phyloP scores from a whole-genome alignment of 2,329 filamentous ascomycete genomes.

The Phialemoniopsis sp. region DNA sequence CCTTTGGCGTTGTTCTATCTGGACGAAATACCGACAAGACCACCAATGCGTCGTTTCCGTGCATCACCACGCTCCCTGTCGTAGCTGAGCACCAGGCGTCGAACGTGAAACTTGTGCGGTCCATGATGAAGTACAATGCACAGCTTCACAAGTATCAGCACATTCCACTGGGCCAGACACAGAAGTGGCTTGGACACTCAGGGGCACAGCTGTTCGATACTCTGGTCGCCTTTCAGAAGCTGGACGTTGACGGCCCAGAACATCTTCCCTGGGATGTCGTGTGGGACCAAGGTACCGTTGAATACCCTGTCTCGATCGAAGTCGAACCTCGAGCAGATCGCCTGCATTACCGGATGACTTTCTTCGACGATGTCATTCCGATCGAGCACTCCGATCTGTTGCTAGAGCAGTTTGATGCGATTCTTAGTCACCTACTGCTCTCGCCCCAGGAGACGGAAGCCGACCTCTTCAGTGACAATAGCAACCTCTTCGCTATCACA shows the following conservation, averaged over 20 bases:
- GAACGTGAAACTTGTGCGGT: conserved; percentile 52
- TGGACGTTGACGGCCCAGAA: conserved; percentile 15
- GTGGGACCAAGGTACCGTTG: conserved; percentile 64
- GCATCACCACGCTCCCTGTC: conserved; percentile 77
- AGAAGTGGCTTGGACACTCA: conserved; percentile 64
- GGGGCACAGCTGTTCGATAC: conserved; percentile 75
- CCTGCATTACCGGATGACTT: conserved; percentile 64
- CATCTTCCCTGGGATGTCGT: conserved; percentile 52
- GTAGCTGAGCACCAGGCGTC: conserved; percentile 49
- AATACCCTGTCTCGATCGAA: conserved; percentile 80
- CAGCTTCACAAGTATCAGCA: conserved; percentile 66
- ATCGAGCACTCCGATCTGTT: conserved; percentile 62
- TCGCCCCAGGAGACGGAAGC: conserved; percentile 35
- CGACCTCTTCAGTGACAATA: conserved; percentile 24
- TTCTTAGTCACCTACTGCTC: conserved; percentile 56
- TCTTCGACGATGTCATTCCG: conserved; percentile 61
- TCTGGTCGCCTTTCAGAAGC: conserved; percentile 77
- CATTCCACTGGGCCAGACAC: conserved; percentile 66
- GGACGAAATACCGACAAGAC: conserved; percentile 63
- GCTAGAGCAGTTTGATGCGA: conserved; percentile 66
- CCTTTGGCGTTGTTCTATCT: conserved; percentile 78
- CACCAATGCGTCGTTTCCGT: conserved; percentile 64
- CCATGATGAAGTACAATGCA: conserved; percentile 63
- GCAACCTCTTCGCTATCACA: conserved; percentile 57
- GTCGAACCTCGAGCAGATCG: conserved; percentile 53